Evolutionary conservation across 306 rosid species (phyloP), one percentile per base, ranked within the genome.

Genomic region (Urtica urens): DNA sequence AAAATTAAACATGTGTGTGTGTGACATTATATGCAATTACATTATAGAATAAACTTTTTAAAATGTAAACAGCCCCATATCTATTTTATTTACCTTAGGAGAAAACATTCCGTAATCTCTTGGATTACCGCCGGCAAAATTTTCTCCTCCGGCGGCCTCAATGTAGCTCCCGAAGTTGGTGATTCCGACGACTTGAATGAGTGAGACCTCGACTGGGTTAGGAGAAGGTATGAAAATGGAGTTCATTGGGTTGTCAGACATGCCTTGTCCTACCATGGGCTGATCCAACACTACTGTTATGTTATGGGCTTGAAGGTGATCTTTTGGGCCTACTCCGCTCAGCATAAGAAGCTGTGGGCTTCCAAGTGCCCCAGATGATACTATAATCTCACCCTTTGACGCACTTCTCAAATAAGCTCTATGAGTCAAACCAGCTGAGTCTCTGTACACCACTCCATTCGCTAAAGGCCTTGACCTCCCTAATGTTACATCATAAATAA

Each of bases 81-180:
- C n/a, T n/a, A n/a, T n/a, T n/a, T n/a, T n/a, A n/a, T 66, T 58
- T 55, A 68, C 78, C 74, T 72, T 67, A 0, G 78, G 78, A 54
- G 93, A 81, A 58, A 81, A 69, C 93, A 86, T 66, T 35, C 87
- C 87, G 21, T 19, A 76, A 63, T 81, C 85, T 33, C 57, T 68
- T 3, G 80, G 26, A 18, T 76, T 28, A 33, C 66, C 3, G 37
- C 64, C 72, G 8, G 49, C 72, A 15, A 81, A 86, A 63, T 78
- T 76, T 51, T 70, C 77, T 0, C 96, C 96, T 2, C 93, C 69
- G 21, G 88, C 88, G 5, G 96, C 77, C 68, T 86, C 93, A 31
- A 78, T 76, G 78, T 64, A 76, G 59, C 72, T 60, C 42, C 78
- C 78, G 6, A 45, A 57, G 16, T 22, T 51, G 47, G 82, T 71